These are phyloP conservation scores for Brettanomyces nanus DNA, from an alignment of 805 yeast species.

Conservation along the genomic window DNA sequence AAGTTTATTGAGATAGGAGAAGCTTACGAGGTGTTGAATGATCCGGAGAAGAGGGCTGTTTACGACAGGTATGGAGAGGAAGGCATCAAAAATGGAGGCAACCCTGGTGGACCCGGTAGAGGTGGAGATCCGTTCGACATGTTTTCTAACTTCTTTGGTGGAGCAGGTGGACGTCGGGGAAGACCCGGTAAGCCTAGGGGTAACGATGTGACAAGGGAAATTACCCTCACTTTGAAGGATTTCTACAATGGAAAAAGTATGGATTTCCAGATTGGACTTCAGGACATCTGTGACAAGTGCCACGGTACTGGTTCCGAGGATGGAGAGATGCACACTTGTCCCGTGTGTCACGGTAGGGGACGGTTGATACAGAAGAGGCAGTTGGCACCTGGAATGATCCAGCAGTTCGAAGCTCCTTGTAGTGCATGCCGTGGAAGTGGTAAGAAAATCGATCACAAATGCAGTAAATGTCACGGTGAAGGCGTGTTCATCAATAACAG, in stretches of 20 bases:
- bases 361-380: constrained; percentile 56
- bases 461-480: constrained; percentile 63
- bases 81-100: constrained; percentile 56
- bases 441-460: constrained; percentile 49
- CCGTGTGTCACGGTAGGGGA: constrained; percentile 71
- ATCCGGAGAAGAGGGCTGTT: constrained; percentile 55
- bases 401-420: constrained; percentile 73
- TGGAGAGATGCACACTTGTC: constrained; percentile 59
- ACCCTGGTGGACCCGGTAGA: constrained; percentile 35
- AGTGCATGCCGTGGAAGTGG: constrained; percentile 79
- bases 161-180: constrained; percentile 45
- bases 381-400: constrained; percentile 86
- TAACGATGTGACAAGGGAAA: constrained; percentile 46
- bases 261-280: constrained; percentile 58
- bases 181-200: constrained; percentile 40
- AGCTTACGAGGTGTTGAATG: constrained; percentile 81
- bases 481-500: constrained; percentile 53
- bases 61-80: constrained; percentile 78
- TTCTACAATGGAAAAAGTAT: constrained; percentile 61
- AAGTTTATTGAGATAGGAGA: constrained; percentile 87
- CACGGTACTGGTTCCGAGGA: constrained; percentile 83
- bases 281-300: constrained; percentile 70
- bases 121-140: constrained; percentile 43
- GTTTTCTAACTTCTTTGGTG: constrained; percentile 34
- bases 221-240: constrained; percentile 53